These are phyloP conservation scores for Sphagnum contortum DNA, from an alignment of 225 moss, liverwort and hornwort genomes.

Conservation along the genomic window DNA sequence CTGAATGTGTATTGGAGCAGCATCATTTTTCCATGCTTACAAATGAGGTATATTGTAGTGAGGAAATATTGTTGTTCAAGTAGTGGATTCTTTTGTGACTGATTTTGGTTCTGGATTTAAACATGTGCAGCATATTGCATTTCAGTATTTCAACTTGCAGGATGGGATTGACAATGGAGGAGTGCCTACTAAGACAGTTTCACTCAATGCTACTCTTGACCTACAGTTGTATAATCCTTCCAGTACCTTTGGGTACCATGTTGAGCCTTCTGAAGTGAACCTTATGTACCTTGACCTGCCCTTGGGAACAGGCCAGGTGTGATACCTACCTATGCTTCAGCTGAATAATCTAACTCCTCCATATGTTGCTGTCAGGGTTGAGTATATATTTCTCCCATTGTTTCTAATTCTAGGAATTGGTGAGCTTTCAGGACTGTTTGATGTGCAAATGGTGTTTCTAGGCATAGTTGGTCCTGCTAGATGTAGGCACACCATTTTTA, in stretches of 20 bases:
- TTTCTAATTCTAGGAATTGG: background rate
- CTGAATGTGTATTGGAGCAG: too few species aligned
- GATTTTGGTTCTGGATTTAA: too few species aligned
- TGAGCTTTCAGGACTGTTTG: too few species aligned
- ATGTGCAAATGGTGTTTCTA: too few species aligned
- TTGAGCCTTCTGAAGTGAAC: slow-evolving; percentile 24
- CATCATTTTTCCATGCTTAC: too few species aligned
- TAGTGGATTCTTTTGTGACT: too few species aligned
- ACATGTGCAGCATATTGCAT: slow-evolving; percentile 41
- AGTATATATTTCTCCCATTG: background rate
- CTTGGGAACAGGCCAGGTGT: slow-evolving; percentile 64
- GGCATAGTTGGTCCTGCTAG: background rate
- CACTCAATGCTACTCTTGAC: slow-evolving; percentile 45
- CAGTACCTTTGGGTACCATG: slow-evolving; percentile 70
- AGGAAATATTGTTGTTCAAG: too few species aligned
- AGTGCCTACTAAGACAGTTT: slow-evolving; percentile 61
- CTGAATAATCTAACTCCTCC: too few species aligned
- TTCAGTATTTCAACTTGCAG: slow-evolving; percentile 55
- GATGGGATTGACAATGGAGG: slow-evolving; percentile 60
- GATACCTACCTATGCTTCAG: background rate
- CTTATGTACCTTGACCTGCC: slow-evolving; percentile 55
- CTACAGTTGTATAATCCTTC: slow-evolving; percentile 62
- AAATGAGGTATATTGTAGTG: too few species aligned
- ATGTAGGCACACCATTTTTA: background rate
- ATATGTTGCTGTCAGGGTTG: background rate